These are phyloP conservation scores for Aspergillus costaricaensis DNA, from an alignment of 2,329 filamentous ascomycete species.

Conservation along the genomic window DNA sequence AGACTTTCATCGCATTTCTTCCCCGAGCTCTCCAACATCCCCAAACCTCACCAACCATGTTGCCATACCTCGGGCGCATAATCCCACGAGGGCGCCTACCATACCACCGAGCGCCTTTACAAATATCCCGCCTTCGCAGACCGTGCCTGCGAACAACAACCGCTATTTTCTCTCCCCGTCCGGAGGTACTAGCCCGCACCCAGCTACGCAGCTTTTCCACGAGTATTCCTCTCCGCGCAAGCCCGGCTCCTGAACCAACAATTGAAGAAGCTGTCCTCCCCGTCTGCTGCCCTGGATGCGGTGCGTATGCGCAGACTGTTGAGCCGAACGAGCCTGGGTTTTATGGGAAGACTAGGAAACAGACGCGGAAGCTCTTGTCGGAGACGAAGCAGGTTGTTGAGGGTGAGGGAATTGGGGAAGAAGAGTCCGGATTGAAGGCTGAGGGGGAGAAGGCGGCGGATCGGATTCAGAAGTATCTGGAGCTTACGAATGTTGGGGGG, in stretches of 20 bases:
- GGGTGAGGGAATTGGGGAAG: slow-evolving; percentile 20
- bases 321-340: slow-evolving; percentile 59
- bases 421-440: not conserved
- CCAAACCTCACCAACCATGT: slow-evolving; percentile 30
- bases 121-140: not conserved
- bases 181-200: not conserved
- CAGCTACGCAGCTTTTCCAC: slow-evolving; percentile 26
- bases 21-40: slow-evolving; percentile 5
- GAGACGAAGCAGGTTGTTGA: slow-evolving; percentile 21
- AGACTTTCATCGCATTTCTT: slow-evolving; percentile 5
- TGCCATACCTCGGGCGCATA: slow-evolving; percentile 28
- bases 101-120: not conserved
- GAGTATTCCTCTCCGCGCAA: slow-evolving; percentile 8
- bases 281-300: slow-evolving; percentile 62
- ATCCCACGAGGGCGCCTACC: slow-evolving; percentile 21
- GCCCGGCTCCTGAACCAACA: slow-evolving; percentile 17
- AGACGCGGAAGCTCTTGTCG: slow-evolving; percentile 44
- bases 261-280: slow-evolving; percentile 43
- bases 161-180: not conserved
- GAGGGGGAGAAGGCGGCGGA: slow-evolving; percentile 12
- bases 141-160: slow-evolving; percentile 3
- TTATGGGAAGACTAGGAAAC: slow-evolving; percentile 55
- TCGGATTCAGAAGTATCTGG: slow-evolving; percentile 14
- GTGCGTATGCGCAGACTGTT: slow-evolving; percentile 60
- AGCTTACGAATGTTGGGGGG: slow-evolving; percentile 2